A percentile compares a stretch with the other conserved stretches of the same genome.
These are phyloP conservation scores for Globisporangium solare DNA, from an alignment of 352 stramenopile species.

Conservation along the genomic window DNA sequence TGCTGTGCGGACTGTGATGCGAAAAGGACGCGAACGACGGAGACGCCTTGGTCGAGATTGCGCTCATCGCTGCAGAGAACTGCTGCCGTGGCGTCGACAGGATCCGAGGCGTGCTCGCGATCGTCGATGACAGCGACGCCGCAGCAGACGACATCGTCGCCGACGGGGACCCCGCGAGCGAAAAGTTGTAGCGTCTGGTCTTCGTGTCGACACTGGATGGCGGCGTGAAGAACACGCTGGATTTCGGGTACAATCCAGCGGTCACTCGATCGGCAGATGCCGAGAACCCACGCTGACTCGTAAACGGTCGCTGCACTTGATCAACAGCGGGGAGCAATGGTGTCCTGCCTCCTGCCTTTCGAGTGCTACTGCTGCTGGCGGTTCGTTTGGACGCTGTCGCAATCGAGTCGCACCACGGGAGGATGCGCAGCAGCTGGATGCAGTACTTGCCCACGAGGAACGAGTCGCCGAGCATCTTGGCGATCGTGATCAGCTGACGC, in stretches of 20 bases:
- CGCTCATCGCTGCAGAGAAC: conserved; percentile 70
- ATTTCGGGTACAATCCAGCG: conserved; percentile 44
- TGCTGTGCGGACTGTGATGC: conserved; percentile 15
- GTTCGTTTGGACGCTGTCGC: conserved; percentile 4
- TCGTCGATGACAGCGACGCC: conserved; percentile 61
- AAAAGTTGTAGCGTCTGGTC: conserved; percentile 53
- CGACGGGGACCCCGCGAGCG: conserved; percentile 47
- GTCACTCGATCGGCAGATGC: conserved; percentile 8
- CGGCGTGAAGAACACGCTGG: conserved; percentile 51
- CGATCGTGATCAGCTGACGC: conserved; percentile 61
- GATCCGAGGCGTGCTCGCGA: conserved; percentile 67
- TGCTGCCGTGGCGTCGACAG: conserved; percentile 62
- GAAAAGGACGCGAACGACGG: conserved; percentile 62
- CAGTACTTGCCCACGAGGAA: conserved; percentile 50
- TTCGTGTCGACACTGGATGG: conserved; percentile 66
- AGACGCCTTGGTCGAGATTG: conserved; percentile 69
- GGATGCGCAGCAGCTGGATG: conserved; percentile 59
- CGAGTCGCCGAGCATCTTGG: conserved; percentile 49
- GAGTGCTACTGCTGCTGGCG: conserved; percentile 3
- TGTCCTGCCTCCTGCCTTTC: conserved; percentile 6
- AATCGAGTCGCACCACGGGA: conserved; percentile 58
- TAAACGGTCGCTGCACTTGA: conserved; percentile 29
- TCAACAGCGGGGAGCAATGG: conserved; percentile 17
- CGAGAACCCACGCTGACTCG: conserved; percentile 16
- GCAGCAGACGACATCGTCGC: conserved; percentile 72